A percentile compares a stretch with the other conserved stretches of the same genome.
Conservation (phyloP, 1,284 basidiomycete species). For the Microbotryum silenes-acaulis region DNA sequence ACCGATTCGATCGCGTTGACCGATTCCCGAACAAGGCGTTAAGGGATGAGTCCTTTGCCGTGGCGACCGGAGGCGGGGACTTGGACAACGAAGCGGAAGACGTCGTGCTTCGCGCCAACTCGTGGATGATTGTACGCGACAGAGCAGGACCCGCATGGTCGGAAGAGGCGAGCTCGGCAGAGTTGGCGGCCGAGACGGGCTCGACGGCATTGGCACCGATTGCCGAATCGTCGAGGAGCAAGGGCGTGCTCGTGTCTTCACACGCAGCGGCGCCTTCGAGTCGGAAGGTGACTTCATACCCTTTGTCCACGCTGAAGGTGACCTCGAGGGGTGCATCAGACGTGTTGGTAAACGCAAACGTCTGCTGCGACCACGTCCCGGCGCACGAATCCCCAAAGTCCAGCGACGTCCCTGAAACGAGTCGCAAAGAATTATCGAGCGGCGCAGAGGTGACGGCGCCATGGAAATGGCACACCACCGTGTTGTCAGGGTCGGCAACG, state of each 20-base stretch:
- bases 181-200: not conserved
- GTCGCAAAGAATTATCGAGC: slow-evolving; percentile 42
- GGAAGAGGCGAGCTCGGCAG: not conserved
- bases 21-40: not conserved
- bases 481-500: slow-evolving; percentile 39
- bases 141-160: not conserved
- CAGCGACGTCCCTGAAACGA: slow-evolving; percentile 44
- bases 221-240: slow-evolving; percentile 35
- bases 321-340: slow-evolving; percentile 46
- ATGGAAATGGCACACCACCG: slow-evolving; percentile 37
- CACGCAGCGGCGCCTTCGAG: slow-evolving; percentile 42
- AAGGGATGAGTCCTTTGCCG: no score
- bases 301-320: slow-evolving; percentile 42
- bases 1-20: slow-evolving; percentile 1
- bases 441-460: slow-evolving; percentile 37
- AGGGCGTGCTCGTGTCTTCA: slow-evolving; percentile 41
- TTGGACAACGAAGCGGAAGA: no score
- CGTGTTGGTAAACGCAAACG: slow-evolving; percentile 45
- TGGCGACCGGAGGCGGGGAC: no score
- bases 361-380: slow-evolving; percentile 46
- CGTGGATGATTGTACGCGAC: slow-evolving; percentile 7
- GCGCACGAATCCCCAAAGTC: slow-evolving; percentile 48
- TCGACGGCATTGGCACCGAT: slow-evolving; percentile 18
- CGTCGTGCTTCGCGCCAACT: slow-evolving; percentile 3
- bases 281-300: slow-evolving; percentile 45